Base-by-base conservation (phyloP, 2,329 filamentous ascomycete species). In the Orbilia oligospora region DNA sequence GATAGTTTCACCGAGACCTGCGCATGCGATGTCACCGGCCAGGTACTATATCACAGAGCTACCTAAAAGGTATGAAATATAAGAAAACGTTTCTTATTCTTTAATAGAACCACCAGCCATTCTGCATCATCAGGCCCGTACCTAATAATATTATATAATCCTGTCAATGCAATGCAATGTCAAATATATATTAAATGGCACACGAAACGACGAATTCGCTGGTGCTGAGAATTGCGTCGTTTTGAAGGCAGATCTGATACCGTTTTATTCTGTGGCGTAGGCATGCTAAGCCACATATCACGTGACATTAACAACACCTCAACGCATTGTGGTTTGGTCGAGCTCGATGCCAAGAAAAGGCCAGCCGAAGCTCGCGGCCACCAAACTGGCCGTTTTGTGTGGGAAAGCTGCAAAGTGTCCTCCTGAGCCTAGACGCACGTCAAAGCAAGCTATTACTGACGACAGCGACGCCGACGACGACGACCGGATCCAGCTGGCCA, bases 331-430 rank as follows among this genome's bases (percentile, higher is more conserved):
- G 18, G 14, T 41, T 24, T 38, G 46, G 51, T 56, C 20, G 44
- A 77, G 73, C 73, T 77, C 67, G 67, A 77, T 51, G 73, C 53
- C 70, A 69, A 75, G 41, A 38, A 61, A 53, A 61, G 63, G 36
- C 63, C 63, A 68, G 41, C 61, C 71, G 53, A 61, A 68, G 69
- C 69, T 72, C 69, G 69, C 69, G 69, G 71, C 71, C 69, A 71
- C 71, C 63, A 58, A 63, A 67, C 33, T 75, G 49, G 71, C 71
- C 55, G 46, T 67, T 77, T 77, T 77, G 73, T 71, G 73, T 77
- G 73, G 73, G 73, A 77, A 77, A 77, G 67, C 73, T 77, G 73
- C 73, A 77, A 77, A 77, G 73, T 77, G 73, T 77, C 73, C 73
- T 77, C 72, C 67, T 77, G 73, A 71, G 67, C 67, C 56, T 67